phyloP scores from a whole-genome alignment of 2,329 filamentous ascomycete genomes.

The Pseudocercospora ulei region DNA sequence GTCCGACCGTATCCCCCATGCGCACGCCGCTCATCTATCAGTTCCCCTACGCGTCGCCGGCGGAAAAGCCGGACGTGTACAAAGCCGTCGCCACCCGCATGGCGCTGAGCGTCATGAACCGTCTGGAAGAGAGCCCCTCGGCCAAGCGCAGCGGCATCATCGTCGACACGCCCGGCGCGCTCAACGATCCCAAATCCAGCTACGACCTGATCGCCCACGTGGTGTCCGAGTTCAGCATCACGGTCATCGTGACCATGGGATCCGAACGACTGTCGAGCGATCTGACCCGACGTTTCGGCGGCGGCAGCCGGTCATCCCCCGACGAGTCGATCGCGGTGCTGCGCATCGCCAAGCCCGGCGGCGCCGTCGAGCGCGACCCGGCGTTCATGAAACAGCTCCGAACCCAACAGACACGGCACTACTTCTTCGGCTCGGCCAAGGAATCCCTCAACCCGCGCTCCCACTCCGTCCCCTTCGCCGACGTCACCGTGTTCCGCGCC shows the following conservation, averaged over 20 bases:
- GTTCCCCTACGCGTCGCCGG: slow-evolving; percentile 63
- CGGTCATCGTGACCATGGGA: slow-evolving; percentile 71
- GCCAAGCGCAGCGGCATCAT: slow-evolving; percentile 68
- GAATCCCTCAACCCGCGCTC: slow-evolving; percentile 77
- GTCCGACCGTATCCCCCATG: slow-evolving; percentile 75
- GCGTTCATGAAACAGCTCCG: slow-evolving; percentile 62
- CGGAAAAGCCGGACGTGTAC: slow-evolving; percentile 62
- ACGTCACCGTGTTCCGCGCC: slow-evolving; percentile 54
- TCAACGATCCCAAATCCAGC: slow-evolving; percentile 54
- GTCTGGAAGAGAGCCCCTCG: slow-evolving; percentile 63
- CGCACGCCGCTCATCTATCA: slow-evolving; percentile 89
- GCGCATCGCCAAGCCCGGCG: slow-evolving; percentile 72
- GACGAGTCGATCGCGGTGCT: slow-evolving; percentile 66
- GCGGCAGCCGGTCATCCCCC: slow-evolving; percentile 34
- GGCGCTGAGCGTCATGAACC: slow-evolving; percentile 65
- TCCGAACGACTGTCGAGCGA: slow-evolving; percentile 67
- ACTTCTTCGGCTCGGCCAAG: slow-evolving; percentile 73
- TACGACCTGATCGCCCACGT: slow-evolving; percentile 76
- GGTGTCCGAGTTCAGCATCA: slow-evolving; percentile 58
- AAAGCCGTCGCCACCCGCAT: slow-evolving; percentile 64
- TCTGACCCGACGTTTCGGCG: slow-evolving; percentile 57
- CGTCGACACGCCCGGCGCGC: slow-evolving; percentile 68
- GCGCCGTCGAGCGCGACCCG: slow-evolving; percentile 67
- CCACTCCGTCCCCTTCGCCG: slow-evolving; percentile 68
- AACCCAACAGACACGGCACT: slow-evolving; percentile 73